Evolutionary conservation across 345 rosid genomes (phyloP).

Genomic region (Eucalyptus cloeziana): DNA sequence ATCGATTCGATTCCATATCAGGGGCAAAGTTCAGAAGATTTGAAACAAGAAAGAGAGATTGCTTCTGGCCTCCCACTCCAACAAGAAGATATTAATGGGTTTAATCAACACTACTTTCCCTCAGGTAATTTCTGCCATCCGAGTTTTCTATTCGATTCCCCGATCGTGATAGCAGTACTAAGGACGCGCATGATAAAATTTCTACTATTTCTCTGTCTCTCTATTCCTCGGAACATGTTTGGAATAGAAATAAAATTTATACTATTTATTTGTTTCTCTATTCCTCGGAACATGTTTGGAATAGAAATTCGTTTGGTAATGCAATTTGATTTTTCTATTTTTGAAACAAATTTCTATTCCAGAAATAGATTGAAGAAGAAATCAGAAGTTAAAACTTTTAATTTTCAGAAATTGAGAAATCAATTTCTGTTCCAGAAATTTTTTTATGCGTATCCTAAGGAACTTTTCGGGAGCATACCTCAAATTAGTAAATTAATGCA

Average conservation of each 20-base stretch:
- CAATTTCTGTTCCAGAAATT: no score
- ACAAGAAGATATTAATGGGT: not conserved
- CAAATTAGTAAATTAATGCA: not conserved
- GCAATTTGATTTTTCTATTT: no score
- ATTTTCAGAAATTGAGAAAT: no score
- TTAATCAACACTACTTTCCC: constrained; percentile 9
- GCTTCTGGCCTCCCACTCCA: constrained; percentile 3
- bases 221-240: no score
- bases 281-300: no score
- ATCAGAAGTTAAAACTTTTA: no score
- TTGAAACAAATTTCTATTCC: no score
- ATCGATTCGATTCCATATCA: constrained; percentile 6
- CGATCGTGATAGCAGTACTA: not conserved
- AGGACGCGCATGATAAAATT: not conserved
- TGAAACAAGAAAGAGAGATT: constrained; percentile 7
- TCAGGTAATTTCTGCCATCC: not conserved
- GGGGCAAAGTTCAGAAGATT: constrained; percentile 1
- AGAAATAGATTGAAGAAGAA: no score
- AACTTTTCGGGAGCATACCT: not conserved
- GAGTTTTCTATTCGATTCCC: not conserved
- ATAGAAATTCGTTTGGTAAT: no score
- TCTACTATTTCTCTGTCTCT: no score
- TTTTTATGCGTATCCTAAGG: not conserved
- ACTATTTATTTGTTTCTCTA: no score
- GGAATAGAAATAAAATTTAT: no score